Base-by-base conservation (phyloP, 768 basidiomycete species). In the Tulasnella sp. region DNA sequence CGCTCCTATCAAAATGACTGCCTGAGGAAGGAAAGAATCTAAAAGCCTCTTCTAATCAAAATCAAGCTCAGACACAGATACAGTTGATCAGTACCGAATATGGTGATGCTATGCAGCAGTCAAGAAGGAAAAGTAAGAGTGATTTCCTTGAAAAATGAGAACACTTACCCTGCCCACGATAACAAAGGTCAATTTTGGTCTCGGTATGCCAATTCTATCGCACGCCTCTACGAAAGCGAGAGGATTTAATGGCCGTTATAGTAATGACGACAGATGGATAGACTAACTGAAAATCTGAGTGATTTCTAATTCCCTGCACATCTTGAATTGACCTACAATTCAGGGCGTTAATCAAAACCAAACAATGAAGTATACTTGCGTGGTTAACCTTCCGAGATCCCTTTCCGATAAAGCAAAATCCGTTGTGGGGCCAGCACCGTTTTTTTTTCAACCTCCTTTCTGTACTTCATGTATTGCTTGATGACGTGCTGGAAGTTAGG, bases 151-250 rank as follows among this genome's bases (percentile, higher is more conserved):
- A n/a, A n/a, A n/a, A n/a, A n/a, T n/a, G 14, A 16, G 44, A 27
- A 73, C n/a, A n/a, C 71, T 3, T n/a, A 79, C 78, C 78, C 95
- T 96, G 21, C 92, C 93, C 14, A 96, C 94, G 40, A 95, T 87
- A 76, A 95, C 88, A 34, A 95, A 86, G 0, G 94, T 95, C 42
- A 95, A 93, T 75, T 89, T 90, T 1, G 83, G 83, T 7, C 40
- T 10, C 0, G 90, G 90, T 0, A 94, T 91, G 10, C 86, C 86
- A 0, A 92, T 82, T 6, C 90, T 88, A 0, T 76, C 80, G 81
- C 93, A 95, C 5, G 94, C 94, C 68, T 38, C 34, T 34, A n/a
- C n/a, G n/a, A n/a, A n/a, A n/a, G n/a, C n/a, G n/a, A n/a, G n/a
- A n/a, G n/a, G n/a, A n/a, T n/a, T n/a, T n/a, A n/a, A n/a, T n/a